phyloP scores from a whole-genome alignment of 768 basidiomycete genomes.

The Phylloporus rhodoxanthus region DNA sequence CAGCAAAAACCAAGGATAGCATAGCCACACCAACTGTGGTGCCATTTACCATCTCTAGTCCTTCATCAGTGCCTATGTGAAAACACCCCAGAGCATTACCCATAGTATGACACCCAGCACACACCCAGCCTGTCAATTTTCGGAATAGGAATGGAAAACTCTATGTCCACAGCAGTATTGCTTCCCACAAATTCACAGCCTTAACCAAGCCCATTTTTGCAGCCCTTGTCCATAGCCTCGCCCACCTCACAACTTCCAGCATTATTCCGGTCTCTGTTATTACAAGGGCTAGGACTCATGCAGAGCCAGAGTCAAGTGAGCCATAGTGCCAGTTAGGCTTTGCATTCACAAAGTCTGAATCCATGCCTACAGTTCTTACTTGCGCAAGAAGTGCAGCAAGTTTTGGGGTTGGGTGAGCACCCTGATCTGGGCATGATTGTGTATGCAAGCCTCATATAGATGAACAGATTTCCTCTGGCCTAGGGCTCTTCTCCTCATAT shows the following conservation, averaged over 20 bases:
- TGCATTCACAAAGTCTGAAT: conserved; percentile 5
- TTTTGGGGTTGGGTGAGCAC: conserved; percentile 37
- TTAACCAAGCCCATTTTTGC: conserved; percentile 27
- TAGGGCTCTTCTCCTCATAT: no score
- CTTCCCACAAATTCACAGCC: conserved; percentile 19
- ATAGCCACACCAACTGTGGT: conserved; percentile 8
- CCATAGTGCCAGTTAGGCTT: conserved; percentile 1
- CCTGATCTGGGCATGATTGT: conserved; percentile 52
- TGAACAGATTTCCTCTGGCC: no score
- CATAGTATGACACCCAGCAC: conserved; percentile 31
- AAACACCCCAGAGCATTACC: conserved; percentile 9
- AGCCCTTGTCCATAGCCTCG: conserved; percentile 14
- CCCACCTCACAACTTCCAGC: conserved; percentile 14
- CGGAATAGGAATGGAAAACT: conserved; percentile 11
- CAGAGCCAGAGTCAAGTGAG: conserved; percentile 9
- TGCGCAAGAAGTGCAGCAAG: conserved; percentile 49
- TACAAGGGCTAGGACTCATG: conserved; percentile 21
- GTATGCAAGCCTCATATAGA: conserved; percentile 63
- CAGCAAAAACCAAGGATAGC: conserved; percentile 24
- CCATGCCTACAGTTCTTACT: conserved; percentile 43
- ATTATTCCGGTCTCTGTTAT: conserved; percentile 19
- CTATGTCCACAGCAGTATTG: conserved; percentile 9
- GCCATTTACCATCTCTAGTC: conserved; percentile 7
- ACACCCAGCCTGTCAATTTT: conserved; percentile 27
- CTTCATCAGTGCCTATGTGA: conserved; percentile 6